Evolutionary conservation across 1,139 yeast species (phyloP).

Genomic region (Geotrichum carabidarum): DNA sequence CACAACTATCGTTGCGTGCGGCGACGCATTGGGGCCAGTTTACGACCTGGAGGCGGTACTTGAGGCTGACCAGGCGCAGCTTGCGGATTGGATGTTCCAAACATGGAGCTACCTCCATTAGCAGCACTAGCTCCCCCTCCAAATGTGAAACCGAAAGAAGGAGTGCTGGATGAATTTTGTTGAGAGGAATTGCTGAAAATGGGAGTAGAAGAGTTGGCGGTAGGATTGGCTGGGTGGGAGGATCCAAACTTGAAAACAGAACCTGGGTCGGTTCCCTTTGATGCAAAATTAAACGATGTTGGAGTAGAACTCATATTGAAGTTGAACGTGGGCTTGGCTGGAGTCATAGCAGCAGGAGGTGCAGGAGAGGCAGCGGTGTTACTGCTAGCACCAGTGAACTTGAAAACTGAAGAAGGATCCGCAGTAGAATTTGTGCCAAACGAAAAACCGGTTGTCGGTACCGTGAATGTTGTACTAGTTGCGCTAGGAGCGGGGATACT

Average conservation of each 20-base stretch:
- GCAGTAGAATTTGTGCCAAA: slow-evolving; percentile 5
- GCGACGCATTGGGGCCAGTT: slow-evolving; percentile 14
- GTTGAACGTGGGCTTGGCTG: slow-evolving; percentile 4
- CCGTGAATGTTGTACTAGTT: neutral
- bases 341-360: neutral
- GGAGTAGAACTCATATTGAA: neutral
- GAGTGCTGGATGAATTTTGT: slow-evolving; percentile 1
- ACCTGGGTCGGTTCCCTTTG: slow-evolving; percentile 7
- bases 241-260: slow-evolving; percentile 12
- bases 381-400: slow-evolving; percentile 1
- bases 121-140: neutral
- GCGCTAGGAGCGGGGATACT: slow-evolving; percentile 3
- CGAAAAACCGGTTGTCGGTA: slow-evolving; percentile 8
- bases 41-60: slow-evolving; percentile 15
- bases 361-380: neutral
- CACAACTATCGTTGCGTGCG: slow-evolving; percentile 6
- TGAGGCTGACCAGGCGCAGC: neutral
- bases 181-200: neutral
- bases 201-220: slow-evolving; percentile 1
- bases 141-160: neutral
- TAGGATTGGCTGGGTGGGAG: neutral
- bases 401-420: slow-evolving; percentile 10
- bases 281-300: slow-evolving; percentile 10
- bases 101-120: neutral
- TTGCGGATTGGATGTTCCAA: neutral